Evolutionary conservation across 495 filamentous ascomycete species (phyloP), one percentile per base, ranked within the genome.

Genomic region (Geoglossum glabrum): DNA sequence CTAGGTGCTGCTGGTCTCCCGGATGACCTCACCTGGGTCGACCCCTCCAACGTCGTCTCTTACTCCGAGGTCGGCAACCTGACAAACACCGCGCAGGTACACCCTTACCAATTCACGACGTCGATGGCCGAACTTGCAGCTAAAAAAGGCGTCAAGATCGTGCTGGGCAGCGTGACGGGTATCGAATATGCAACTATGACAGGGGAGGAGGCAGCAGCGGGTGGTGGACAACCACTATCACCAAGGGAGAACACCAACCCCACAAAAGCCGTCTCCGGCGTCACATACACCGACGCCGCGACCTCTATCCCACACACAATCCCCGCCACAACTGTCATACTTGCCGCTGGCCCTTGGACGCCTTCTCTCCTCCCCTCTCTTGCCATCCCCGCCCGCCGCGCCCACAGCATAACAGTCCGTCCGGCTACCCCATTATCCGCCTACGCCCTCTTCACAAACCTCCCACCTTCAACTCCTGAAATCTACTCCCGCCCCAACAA

Each of bases 331-430:
- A 86, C 87, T 64, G 76, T 93, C 1, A 74, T 97, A 30, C 71
- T 98, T 25, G 74, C 88, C 10, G 90, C 92, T 9, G 92, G 92
- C 0, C 92, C 92, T 1, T 98, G 92, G 92, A 95, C 90, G 0
- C 75, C 73, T 28, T 72, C 70, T 3, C 67, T 98, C 0, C 79
- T 85, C 43, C 86, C 90, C 5, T 71, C 75, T 19, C 80, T 85
- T 6, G 87, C 86, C 3, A 86, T 98, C 59, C 76, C 83, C 47
- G 85, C 83, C 0, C 74, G 89, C 49, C 78, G 92, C 43, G 92
- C 92, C 0, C 92, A 97, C 70, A 90, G 84, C 68, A 87, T 98
- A 26, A 86, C 89, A 10, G 92, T 93, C 59, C 75, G 78, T 11
- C 80, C 83, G 1, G 71, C 75, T 17, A 78, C 77, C 3, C 80